phyloP scores from a whole-genome alignment of 2,329 filamentous ascomycete species.

The Fusarium albidum region DNA sequence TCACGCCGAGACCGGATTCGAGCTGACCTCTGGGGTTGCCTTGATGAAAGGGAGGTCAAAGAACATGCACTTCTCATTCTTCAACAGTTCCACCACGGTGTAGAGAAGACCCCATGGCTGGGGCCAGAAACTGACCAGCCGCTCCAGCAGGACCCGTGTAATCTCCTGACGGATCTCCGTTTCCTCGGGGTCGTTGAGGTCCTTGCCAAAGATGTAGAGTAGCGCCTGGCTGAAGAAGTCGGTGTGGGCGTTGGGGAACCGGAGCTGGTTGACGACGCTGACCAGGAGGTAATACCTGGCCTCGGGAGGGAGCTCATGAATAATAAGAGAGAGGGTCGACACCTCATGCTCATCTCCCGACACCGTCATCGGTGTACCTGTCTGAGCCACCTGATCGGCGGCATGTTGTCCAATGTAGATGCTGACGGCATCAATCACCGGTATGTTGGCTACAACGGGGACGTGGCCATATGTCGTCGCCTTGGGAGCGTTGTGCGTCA shows the following conservation, averaged over 20 bases:
- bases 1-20: not conserved
- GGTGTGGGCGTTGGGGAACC: constrained; percentile 88
- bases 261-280: constrained; percentile 89
- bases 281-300: constrained; percentile 84
- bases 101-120: constrained; percentile 96
- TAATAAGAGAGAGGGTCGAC: constrained; percentile 77
- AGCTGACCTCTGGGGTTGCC: constrained; percentile 80
- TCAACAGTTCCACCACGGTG: constrained; percentile 86
- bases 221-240: constrained; percentile 91
- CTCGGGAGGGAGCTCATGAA: constrained; percentile 78
- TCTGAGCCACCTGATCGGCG: constrained; percentile 65
- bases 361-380: constrained; percentile 64
- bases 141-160: constrained; percentile 85
- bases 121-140: constrained; percentile 86
- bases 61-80: constrained; percentile 90
- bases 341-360: constrained; percentile 62
- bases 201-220: constrained; percentile 83
- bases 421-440: constrained; percentile 82
- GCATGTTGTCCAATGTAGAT: constrained; percentile 81
- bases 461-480: constrained; percentile 73
- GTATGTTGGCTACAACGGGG: constrained; percentile 72
- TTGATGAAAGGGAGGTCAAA: constrained; percentile 95
- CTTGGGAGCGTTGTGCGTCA: constrained; percentile 66
- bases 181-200: constrained; percentile 77
- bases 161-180: constrained; percentile 89